These are phyloP conservation scores for Phytopythium sindhum DNA, from an alignment of 352 stramenopile species.

Conservation along the genomic window DNA sequence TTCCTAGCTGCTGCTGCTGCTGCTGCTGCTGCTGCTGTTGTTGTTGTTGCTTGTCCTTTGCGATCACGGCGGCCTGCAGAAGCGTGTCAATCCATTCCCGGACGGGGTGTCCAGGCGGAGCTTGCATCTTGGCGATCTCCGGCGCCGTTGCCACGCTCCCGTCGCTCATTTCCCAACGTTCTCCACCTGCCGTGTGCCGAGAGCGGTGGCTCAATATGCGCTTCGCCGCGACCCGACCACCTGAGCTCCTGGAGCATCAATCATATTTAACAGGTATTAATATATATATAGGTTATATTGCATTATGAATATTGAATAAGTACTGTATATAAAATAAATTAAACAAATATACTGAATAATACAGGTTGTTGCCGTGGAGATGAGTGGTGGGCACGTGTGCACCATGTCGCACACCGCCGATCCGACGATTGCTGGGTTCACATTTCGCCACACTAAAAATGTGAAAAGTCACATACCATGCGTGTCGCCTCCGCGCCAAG, in stretches of 20 bases:
- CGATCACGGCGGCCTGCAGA: slow-evolving; percentile 70
- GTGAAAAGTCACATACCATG: neutral
- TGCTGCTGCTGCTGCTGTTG: neutral
- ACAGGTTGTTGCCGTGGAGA: neutral
- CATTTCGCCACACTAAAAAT: neutral
- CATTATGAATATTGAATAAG: neutral
- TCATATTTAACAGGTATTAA: slow-evolving; percentile 4
- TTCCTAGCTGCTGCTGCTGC: slow-evolving; percentile 1
- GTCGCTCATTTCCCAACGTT: slow-evolving; percentile 24
- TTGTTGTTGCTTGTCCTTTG: slow-evolving; percentile 47
- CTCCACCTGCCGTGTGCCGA: neutral
- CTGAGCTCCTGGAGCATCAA: neutral
- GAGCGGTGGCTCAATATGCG: neutral
- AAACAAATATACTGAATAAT: neutral
- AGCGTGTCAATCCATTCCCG: slow-evolving; percentile 80
- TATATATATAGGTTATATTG: neutral
- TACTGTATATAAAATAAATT: too few relatives aligned
- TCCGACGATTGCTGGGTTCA: neutral
- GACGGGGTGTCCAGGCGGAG: slow-evolving; percentile 31
- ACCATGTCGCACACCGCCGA: slow-evolving; percentile 34
- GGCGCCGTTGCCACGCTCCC: slow-evolving; percentile 1
- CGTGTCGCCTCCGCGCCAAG: neutral
- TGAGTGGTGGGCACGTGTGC: slow-evolving; percentile 12
- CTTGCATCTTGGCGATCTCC: slow-evolving; percentile 9
- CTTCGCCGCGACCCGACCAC: slow-evolving; percentile 1